Conservation (phyloP, 2,329 filamentous ascomycete genomes). For the Fusarium devonianum region DNA sequence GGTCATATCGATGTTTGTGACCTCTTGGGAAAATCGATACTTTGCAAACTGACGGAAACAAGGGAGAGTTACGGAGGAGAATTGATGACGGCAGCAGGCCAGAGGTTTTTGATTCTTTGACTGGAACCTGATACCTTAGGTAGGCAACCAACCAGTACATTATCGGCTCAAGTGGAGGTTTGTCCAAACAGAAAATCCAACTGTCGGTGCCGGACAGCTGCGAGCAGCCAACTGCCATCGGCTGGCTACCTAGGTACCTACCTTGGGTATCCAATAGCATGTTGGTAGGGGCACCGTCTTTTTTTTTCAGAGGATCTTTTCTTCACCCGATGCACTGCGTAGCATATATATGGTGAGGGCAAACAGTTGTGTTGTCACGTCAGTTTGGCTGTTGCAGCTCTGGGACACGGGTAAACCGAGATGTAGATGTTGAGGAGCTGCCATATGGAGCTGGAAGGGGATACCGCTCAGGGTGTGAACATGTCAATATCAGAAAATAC, state of each 20-base stretch:
- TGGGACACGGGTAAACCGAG: too few species aligned
- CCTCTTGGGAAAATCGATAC: not conserved
- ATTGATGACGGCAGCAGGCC: not conserved
- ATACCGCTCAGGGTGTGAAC: too few species aligned
- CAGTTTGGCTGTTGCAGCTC: too few species aligned
- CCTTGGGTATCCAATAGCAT: not conserved
- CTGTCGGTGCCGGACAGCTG: conserved; percentile 23
- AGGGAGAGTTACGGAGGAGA: not conserved
- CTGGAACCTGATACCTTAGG: not conserved
- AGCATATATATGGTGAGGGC: too few species aligned
- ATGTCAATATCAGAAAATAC: too few species aligned
- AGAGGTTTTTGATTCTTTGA: not conserved
- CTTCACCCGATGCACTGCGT: too few species aligned
- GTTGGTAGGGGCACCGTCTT: too few species aligned
- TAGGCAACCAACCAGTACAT: not conserved
- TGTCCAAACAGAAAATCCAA: conserved; percentile 20
- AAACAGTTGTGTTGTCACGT: too few species aligned
- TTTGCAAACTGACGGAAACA: too few species aligned
- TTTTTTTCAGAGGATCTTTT: too few species aligned
- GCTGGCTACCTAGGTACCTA: not conserved
- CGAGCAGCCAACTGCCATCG: conserved; percentile 2
- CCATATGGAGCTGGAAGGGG: too few species aligned
- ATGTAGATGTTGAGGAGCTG: too few species aligned
- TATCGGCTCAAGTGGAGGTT: conserved; percentile 2
- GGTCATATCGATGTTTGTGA: conserved; percentile 12